Percentiles rank a stretch among this genome's conserved stretches.
Conservation (phyloP, 371 early-diverging fungal species). For the Entomophthora muscae region DNA sequence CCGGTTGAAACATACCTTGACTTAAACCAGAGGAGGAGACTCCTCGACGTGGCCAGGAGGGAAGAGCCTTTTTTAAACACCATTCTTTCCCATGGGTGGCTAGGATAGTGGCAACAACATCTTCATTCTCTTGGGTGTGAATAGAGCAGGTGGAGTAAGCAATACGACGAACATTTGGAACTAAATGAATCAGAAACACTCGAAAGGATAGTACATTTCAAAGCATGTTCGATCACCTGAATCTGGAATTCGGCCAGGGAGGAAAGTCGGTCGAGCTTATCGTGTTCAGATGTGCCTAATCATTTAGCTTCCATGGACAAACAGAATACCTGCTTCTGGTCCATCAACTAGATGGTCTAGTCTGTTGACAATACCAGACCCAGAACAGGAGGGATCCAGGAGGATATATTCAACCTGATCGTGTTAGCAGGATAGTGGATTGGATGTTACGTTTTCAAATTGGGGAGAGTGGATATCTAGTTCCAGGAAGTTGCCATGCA, state of each 20-base stretch:
- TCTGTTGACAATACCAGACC: conserved; percentile 86
- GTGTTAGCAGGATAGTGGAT: background rate
- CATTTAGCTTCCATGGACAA: conserved; percentile 13
- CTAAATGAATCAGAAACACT: conserved; percentile 16
- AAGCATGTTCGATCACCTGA: conserved; percentile 41
- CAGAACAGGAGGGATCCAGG: conserved; percentile 97
- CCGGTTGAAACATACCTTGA: conserved; percentile 10
- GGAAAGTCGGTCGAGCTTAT: conserved; percentile 34
- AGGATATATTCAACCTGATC: conserved; percentile 70
- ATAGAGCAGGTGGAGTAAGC: conserved; percentile 95
- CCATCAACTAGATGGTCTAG: conserved; percentile 60
- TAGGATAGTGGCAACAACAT: conserved; percentile 58
- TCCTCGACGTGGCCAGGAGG: conserved; percentile 61
- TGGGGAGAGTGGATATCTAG: conserved; percentile 35
- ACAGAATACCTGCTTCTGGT: conserved; percentile 15
- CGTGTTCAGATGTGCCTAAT: conserved; percentile 4
- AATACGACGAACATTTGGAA: conserved; percentile 55
- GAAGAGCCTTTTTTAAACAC: conserved; percentile 34
- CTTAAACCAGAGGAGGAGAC: conserved; percentile 21
- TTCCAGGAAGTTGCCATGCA: conserved; percentile 45
- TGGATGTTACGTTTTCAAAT: conserved; percentile 27
- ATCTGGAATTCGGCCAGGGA: conserved; percentile 58
- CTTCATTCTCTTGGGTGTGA: conserved; percentile 90
- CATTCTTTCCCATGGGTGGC: conserved; percentile 27
- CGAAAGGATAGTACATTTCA: conserved; percentile 32